Evolutionary conservation across 2,329 filamentous ascomycete genomes (phyloP).

Genomic region (Sclerotiophoma versabilis): DNA sequence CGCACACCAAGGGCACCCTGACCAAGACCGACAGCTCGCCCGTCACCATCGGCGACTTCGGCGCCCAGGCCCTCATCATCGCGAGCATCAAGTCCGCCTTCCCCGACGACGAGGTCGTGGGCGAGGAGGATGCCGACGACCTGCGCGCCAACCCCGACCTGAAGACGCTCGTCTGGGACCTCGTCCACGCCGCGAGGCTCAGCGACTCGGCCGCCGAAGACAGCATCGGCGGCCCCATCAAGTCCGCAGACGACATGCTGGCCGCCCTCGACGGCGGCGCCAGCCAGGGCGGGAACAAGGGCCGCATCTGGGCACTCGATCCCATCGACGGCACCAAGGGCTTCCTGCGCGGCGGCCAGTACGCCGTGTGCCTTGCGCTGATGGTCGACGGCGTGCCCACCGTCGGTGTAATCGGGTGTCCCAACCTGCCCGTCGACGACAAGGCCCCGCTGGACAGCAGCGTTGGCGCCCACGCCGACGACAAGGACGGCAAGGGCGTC

Average conservation of each 20-base stretch:
- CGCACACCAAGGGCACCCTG: conserved; percentile 92
- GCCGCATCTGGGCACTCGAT: conserved; percentile 94
- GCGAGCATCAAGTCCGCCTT: conserved; percentile 88
- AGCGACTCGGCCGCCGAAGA: conserved; percentile 70
- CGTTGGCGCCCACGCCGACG: conserved; percentile 76
- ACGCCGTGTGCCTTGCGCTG: conserved; percentile 90
- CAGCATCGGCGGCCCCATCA: conserved; percentile 72
- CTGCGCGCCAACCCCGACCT: conserved; percentile 75
- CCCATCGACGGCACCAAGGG: conserved; percentile 98
- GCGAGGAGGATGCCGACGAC: conserved; percentile 88
- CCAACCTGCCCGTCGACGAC: conserved; percentile 91
- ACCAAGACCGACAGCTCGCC: conserved; percentile 95
- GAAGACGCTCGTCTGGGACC: conserved; percentile 79
- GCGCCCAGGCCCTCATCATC: conserved; percentile 96
- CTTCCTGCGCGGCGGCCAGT: conserved; percentile 94
- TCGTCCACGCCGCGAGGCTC: conserved; percentile 77
- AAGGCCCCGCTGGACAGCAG: conserved; percentile 71
- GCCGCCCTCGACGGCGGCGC: conserved; percentile 66
- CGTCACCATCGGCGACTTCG: conserved; percentile 97
- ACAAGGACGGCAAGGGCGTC: conserved; percentile 79
- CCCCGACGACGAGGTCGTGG: conserved; percentile 88
- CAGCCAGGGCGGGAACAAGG: conserved; percentile 73
- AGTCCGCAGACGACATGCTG: conserved; percentile 69
- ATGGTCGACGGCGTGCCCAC: conserved; percentile 94
- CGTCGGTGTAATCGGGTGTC: conserved; percentile 92